Evolutionary conservation across 371 early-diverging fungal genomes (phyloP).

Genomic region (Umbelopsis sp.): DNA sequence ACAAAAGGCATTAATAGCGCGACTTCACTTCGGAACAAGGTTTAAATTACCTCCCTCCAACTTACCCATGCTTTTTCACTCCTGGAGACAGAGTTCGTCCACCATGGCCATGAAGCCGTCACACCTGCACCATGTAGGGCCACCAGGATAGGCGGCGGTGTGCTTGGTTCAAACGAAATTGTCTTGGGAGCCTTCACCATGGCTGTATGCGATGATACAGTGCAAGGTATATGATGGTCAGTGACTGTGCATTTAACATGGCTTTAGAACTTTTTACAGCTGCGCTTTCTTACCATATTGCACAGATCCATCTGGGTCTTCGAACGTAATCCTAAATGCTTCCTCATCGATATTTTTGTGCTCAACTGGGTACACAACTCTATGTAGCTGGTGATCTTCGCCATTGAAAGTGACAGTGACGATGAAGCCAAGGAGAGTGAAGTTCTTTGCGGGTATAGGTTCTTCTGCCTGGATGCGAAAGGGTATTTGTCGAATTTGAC

Average conservation of each 20-base stretch:
- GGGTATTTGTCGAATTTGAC: conserved; percentile 3
- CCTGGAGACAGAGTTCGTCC: conserved; percentile 53
- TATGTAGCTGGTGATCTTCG: conserved; percentile 23
- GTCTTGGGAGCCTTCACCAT: conserved; percentile 29
- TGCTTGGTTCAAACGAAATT: conserved; percentile 20
- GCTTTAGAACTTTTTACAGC: no score
- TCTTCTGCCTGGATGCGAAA: background rate
- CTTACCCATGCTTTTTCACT: conserved; percentile 60
- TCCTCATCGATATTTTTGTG: conserved; percentile 33
- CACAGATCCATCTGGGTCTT: conserved; percentile 65
- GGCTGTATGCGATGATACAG: conserved; percentile 22
- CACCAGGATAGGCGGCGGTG: conserved; percentile 58
- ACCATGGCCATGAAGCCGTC: conserved; percentile 43
- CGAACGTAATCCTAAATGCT: conserved; percentile 62
- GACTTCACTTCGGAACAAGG: no score
- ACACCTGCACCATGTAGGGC: conserved; percentile 75
- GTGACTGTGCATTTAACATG: background rate
- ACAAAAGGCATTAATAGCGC: background rate
- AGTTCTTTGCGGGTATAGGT: background rate
- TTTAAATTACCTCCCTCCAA: background rate
- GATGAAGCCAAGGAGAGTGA: background rate
- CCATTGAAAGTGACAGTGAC: conserved; percentile 18
- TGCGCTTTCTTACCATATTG: conserved; percentile 53
- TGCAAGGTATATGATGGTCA: background rate
- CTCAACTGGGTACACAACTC: conserved; percentile 23